Percentiles rank a stretch among this genome's conserved stretches.
These are phyloP conservation scores for Suillus bovinus DNA, from an alignment of 768 basidiomycete genomes.

Conservation along the genomic window DNA sequence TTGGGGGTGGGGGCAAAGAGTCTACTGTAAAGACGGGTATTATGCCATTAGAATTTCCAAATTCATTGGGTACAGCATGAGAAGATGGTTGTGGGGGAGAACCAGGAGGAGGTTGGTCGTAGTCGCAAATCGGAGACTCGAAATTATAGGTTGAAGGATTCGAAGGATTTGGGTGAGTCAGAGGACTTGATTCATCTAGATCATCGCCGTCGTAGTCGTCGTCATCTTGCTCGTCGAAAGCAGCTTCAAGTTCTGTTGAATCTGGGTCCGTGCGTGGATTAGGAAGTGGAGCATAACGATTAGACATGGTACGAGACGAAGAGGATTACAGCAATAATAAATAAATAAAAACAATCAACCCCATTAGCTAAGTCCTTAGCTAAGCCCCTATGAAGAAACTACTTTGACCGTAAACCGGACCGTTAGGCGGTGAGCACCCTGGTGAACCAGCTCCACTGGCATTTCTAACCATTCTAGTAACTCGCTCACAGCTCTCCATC, in stretches of 20 bases:
- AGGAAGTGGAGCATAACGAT: slow-evolving; percentile 69
- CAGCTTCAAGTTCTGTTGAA: slow-evolving; percentile 77
- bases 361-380: background rate
- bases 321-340: background rate
- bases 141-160: slow-evolving; percentile 67
- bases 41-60: slow-evolving; percentile 75
- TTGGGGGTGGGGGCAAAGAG: slow-evolving; percentile 24
- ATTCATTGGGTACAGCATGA: slow-evolving; percentile 64
- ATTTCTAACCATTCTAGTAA: slow-evolving; percentile 56
- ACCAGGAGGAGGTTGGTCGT: slow-evolving; percentile 81
- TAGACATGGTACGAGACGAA: slow-evolving; percentile 38
- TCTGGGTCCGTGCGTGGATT: slow-evolving; percentile 52
- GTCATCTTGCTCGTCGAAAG: slow-evolving; percentile 80
- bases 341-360: background rate
- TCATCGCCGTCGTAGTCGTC: slow-evolving; percentile 45
- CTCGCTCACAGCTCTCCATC: slow-evolving; percentile 74
- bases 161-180: slow-evolving; percentile 39
- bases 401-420: slow-evolving; percentile 2
- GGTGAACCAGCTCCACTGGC: slow-evolving; percentile 32
- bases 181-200: slow-evolving; percentile 46
- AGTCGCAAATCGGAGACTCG: slow-evolving; percentile 64
- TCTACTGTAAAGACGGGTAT: slow-evolving; percentile 50
- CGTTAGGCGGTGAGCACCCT: background rate
- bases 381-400: slow-evolving; percentile 6
- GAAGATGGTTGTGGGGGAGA: slow-evolving; percentile 71